Evolutionary conservation across 768 basidiomycete species (phyloP).

Genomic region (Kockovaella imperatae): DNA sequence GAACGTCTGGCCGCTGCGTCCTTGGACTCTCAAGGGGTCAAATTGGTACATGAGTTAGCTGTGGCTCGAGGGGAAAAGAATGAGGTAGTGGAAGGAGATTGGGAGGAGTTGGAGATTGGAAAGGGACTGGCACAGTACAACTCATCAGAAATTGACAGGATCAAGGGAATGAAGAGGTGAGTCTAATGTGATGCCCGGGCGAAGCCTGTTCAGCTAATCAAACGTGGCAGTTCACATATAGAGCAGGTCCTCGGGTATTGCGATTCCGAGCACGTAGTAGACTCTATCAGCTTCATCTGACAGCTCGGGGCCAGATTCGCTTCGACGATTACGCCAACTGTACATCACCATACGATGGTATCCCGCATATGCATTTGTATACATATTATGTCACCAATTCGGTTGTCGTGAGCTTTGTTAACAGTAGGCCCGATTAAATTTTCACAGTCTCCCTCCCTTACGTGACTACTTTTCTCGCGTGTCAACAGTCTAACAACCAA

Average conservation of each 20-base stretch:
- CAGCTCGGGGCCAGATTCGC: neutral
- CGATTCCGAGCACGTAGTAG: conserved; percentile 94
- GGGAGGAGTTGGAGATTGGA: conserved; percentile 82
- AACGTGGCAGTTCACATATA: conserved; percentile 60
- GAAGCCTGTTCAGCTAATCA: conserved; percentile 4
- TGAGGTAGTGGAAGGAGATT: conserved; percentile 46
- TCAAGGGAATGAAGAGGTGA: conserved; percentile 87
- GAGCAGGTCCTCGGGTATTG: conserved; percentile 78
- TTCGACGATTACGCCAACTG: neutral
- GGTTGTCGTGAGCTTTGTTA: too few species aligned
- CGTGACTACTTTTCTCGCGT: too few species aligned
- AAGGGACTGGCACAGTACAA: conserved; percentile 94
- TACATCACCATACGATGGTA: neutral
- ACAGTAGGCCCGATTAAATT: too few species aligned
- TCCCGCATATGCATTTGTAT: too few species aligned
- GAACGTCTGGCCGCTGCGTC: conserved; percentile 5
- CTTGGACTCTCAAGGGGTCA: neutral
- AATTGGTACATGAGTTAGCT: neutral
- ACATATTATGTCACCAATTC: too few species aligned
- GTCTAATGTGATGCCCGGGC: conserved; percentile 22
- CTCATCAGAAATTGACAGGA: conserved; percentile 75
- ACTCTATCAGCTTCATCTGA: conserved; percentile 68
- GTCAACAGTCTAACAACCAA: too few species aligned
- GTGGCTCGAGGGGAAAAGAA: conserved; percentile 3
- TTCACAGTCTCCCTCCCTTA: too few species aligned